Evolutionary conservation across 2,329 filamentous ascomycete genomes (phyloP), one percentile per base, ranked within the genome.

Genomic region (Colletotrichum sp.): DNA sequence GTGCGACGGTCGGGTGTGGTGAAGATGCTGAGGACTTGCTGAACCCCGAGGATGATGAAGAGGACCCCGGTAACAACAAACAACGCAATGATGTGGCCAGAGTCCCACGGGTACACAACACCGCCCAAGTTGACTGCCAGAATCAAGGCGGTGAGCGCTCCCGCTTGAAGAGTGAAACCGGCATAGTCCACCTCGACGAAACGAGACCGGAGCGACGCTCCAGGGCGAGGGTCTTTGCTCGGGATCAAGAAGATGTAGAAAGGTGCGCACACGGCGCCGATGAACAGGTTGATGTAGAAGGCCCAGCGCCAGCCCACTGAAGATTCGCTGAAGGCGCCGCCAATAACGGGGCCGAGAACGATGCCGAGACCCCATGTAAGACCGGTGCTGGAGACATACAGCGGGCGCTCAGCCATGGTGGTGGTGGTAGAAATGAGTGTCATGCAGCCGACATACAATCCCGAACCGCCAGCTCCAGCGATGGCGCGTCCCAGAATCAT

Each of bases 261-360:
- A 5, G 83, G 82, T 8, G 78, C 72, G 15, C 78, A 74, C 78
- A 82, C 69, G 12, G 81, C 87, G 18, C 82, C 89, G n/a, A 87
- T 86, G 64, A 88, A 82, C 6, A 91, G 82, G 74, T 91, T 91
- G 80, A 91, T 88, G 78, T 92, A 92, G 60, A 87, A 87, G 1
- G 82, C 81, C 83, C 83, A 86, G 72, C 87, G 75, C 87, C 87
- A 88, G 2, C 81, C 83, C 3, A 83, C 85, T 4, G 80, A 78
- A 10, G 80, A 83, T 30, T 86, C 84, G 2, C 82, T 80, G 68
- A 89, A 88, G 0, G 82, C 85, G 16, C 87, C 87, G 12, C 87
- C 87, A 55, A 88, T 57, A 6, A 71, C 55, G 36, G 70, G n/a
- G 0, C 89, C 89, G 2, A 90, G 79, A 8, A 88, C 84, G 9